phyloP scores from a whole-genome alignment of 2,329 filamentous ascomycete species.

The Epichloe glyceriae region DNA sequence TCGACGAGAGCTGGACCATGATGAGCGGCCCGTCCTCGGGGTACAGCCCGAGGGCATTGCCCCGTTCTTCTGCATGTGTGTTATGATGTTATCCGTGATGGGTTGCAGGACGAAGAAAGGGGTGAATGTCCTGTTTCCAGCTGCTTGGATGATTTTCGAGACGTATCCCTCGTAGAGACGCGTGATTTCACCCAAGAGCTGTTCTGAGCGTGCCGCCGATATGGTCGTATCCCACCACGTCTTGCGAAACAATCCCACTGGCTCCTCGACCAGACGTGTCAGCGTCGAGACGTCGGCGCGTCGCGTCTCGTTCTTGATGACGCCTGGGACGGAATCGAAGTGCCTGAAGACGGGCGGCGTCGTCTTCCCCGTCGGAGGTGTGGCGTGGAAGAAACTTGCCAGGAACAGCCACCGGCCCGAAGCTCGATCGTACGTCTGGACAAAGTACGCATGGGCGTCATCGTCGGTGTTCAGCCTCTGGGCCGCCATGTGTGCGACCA shows the following conservation, averaged over 20 bases:
- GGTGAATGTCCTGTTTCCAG: constrained; percentile 4
- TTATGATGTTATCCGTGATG: constrained; percentile 24
- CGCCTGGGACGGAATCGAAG: constrained; percentile 11
- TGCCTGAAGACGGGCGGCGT: constrained; percentile 10
- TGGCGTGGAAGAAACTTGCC: constrained; percentile 10
- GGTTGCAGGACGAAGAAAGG: constrained; percentile 25
- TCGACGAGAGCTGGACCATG: neutral
- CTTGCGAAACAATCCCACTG: constrained; percentile 12
- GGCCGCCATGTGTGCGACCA: constrained; percentile 9
- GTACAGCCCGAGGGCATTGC: constrained; percentile 18
- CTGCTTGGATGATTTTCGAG: neutral
- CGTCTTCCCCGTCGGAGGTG: constrained; percentile 3
- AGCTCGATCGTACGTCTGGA: constrained; percentile 12
- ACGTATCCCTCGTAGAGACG: neutral
- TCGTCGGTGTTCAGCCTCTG: neutral
- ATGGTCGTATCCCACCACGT: neutral
- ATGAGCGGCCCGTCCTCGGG: constrained; percentile 13
- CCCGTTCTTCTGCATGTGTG: constrained; percentile 21
- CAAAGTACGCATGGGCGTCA: constrained; percentile 13
- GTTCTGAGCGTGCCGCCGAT: neutral
- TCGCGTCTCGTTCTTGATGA: constrained; percentile 9
- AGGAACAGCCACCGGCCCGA: constrained; percentile 9
- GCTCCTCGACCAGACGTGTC: constrained; percentile 12
- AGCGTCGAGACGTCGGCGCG: constrained; percentile 9
- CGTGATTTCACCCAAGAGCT: neutral